Evolutionary conservation across 2,329 filamentous ascomycete genomes (phyloP).

Genomic region (Fonsecaea nubica): DNA sequence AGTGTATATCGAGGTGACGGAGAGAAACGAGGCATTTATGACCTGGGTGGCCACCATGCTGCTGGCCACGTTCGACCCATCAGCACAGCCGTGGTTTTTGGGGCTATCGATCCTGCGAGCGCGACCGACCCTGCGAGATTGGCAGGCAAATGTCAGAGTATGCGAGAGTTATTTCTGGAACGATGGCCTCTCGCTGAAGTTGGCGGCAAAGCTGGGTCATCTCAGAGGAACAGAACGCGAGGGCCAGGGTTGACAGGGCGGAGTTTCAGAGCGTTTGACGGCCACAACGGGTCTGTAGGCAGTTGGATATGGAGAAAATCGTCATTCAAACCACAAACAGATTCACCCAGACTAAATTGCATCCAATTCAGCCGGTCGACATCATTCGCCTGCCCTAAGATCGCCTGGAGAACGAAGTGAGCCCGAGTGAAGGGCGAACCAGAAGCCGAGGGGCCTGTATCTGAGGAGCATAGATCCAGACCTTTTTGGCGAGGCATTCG

Average conservation of each 20-base stretch:
- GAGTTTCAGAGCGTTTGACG: background rate
- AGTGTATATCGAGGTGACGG: conserved; percentile 20
- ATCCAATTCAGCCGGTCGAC: background rate
- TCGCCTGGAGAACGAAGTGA: background rate
- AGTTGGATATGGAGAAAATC: background rate
- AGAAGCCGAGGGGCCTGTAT: background rate
- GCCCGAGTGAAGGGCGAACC: background rate
- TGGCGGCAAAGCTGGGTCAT: conserved; percentile 24
- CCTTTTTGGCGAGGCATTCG: too few relatives aligned
- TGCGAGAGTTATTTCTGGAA: conserved; percentile 30
- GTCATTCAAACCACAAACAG: background rate
- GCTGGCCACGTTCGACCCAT: conserved; percentile 23
- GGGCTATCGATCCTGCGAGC: conserved; percentile 20
- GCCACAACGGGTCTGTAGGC: too few relatives aligned
- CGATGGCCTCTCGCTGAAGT: conserved; percentile 26
- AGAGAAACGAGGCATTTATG: conserved; percentile 22
- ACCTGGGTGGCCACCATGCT: conserved; percentile 26
- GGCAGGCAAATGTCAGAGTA: conserved; percentile 26
- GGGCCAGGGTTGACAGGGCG: conserved; percentile 10
- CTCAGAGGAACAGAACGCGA: conserved; percentile 15
- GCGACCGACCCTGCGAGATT: conserved; percentile 19
- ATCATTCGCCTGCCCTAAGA: background rate
- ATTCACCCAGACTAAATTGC: background rate
- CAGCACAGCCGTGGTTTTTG: conserved; percentile 16
- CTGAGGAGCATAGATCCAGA: background rate